phyloP scores from a whole-genome alignment of 108 stramenopile species.

The Cyclotella cryptica region DNA sequence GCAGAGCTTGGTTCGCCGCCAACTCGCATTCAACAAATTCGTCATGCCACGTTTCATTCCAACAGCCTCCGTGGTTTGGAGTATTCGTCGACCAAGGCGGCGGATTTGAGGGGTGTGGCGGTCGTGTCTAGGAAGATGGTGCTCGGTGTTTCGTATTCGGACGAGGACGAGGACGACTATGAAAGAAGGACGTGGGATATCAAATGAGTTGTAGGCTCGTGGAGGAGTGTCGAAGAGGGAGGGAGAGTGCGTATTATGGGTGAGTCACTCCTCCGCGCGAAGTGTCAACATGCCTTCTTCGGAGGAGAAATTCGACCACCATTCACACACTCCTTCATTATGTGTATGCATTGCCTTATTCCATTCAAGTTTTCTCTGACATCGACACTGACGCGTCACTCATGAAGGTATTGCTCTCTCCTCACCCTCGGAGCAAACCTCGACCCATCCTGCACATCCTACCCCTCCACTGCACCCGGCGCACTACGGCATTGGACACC shows the following conservation, averaged over 20 bases:
- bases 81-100: slow-evolving; percentile 32
- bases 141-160: slow-evolving; percentile 56
- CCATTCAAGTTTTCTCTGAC: too few species aligned
- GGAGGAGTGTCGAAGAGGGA: slow-evolving; percentile 66
- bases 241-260: slow-evolving; percentile 57
- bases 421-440: slow-evolving; percentile 41
- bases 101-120: slow-evolving; percentile 42
- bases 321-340: too few species aligned
- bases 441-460: slow-evolving; percentile 19
- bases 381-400: too few species aligned
- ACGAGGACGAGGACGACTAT: slow-evolving; percentile 44
- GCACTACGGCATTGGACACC: slow-evolving; percentile 77
- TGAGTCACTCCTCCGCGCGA: too few species aligned
- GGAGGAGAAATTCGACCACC: too few species aligned
- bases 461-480: slow-evolving; percentile 74
- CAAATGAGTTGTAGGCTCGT: slow-evolving; percentile 62
- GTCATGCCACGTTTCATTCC: slow-evolving; percentile 55
- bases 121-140: slow-evolving; percentile 51
- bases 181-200: too few species aligned
- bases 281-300: too few species aligned
- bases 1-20: slow-evolving; percentile 68
- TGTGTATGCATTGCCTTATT: too few species aligned
- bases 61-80: slow-evolving; percentile 59
- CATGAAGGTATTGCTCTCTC: slow-evolving; percentile 50
- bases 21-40: slow-evolving; percentile 35